phyloP scores from a whole-genome alignment of 805 yeast genomes.

The Zygosaccharomyces siamensis region DNA sequence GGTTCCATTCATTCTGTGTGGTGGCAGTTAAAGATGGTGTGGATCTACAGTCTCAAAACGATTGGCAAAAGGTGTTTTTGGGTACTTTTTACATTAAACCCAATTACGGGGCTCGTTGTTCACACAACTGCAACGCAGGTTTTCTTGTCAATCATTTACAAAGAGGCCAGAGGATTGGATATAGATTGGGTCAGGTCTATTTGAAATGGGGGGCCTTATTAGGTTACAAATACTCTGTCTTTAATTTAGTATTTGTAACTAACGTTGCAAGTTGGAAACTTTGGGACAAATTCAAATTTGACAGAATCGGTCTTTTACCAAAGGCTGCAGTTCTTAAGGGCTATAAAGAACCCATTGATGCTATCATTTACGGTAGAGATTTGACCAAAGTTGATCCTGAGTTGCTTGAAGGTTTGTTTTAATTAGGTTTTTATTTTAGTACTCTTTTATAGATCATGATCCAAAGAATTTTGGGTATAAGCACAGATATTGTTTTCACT shows the following conservation, averaged over 20 bases:
- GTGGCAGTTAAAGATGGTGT: slow-evolving; percentile 48
- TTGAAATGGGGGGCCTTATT: slow-evolving; percentile 67
- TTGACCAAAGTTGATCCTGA: slow-evolving; percentile 34
- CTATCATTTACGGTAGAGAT: slow-evolving; percentile 70
- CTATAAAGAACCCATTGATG: slow-evolving; percentile 59
- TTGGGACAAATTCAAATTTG: slow-evolving; percentile 84
- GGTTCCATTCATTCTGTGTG: slow-evolving; percentile 65
- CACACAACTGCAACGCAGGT: slow-evolving; percentile 86
- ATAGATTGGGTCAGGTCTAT: slow-evolving; percentile 61
- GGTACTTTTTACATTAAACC: slow-evolving; percentile 85
- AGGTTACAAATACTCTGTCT: slow-evolving; percentile 79
- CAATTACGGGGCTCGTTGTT: slow-evolving; percentile 76
- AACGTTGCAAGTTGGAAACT: slow-evolving; percentile 69
- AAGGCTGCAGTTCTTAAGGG: slow-evolving; percentile 75
- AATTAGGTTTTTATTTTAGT: not conserved
- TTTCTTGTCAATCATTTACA: slow-evolving; percentile 58
- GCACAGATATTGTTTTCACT: slow-evolving; percentile 30
- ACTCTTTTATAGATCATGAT: not conserved
- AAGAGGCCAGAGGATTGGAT: slow-evolving; percentile 70
- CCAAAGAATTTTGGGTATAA: slow-evolving; percentile 22
- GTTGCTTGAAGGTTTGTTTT: slow-evolving; percentile 21
- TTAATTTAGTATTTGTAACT: slow-evolving; percentile 80
- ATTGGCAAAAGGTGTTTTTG: slow-evolving; percentile 48
- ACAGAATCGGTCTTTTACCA: slow-evolving; percentile 67
- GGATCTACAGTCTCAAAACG: slow-evolving; percentile 23